Evolutionary conservation across 1,139 yeast species (phyloP).

Genomic region (Yamadazyma trypodendri): DNA sequence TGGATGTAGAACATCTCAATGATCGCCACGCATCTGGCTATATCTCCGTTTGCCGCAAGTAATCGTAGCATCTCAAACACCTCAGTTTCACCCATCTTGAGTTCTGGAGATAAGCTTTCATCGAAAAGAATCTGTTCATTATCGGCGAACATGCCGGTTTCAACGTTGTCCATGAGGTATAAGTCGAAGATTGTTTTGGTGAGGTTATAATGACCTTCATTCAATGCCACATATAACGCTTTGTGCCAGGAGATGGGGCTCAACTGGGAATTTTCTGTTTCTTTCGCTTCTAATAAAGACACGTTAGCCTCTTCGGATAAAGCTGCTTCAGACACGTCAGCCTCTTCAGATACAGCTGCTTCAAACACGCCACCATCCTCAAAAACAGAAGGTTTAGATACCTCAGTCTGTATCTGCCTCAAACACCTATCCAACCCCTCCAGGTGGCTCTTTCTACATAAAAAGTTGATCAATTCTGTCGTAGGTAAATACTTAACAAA

Average conservation of each 20-base stretch:
- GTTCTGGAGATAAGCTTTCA: neutral
- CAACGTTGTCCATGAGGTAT: slow-evolving; percentile 25
- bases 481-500: slow-evolving; percentile 15
- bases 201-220: slow-evolving; percentile 24
- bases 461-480: slow-evolving; percentile 13
- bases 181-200: slow-evolving; percentile 29
- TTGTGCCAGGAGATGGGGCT: slow-evolving; percentile 21
- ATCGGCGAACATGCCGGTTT: slow-evolving; percentile 1
- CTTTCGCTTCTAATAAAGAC: too few relatives aligned
- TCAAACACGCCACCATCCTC: too few relatives aligned
- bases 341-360: too few relatives aligned
- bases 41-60: slow-evolving; percentile 39
- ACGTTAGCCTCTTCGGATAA: neutral
- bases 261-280: neutral
- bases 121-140: slow-evolving; percentile 4
- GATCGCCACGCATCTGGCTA: slow-evolving; percentile 30
- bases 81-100: slow-evolving; percentile 2
- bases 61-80: slow-evolving; percentile 25
- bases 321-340: neutral
- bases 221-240: slow-evolving; percentile 24
- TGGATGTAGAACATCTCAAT: slow-evolving; percentile 41
- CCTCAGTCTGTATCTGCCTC: slow-evolving; percentile 2
- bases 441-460: slow-evolving; percentile 21
- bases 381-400: too few relatives aligned
- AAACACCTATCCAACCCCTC: slow-evolving; percentile 18